Evolutionary conservation across 306 rosid genomes (phyloP), one percentile per base, ranked within the genome.

Genomic region (Styphnolobium japonicum): DNA sequence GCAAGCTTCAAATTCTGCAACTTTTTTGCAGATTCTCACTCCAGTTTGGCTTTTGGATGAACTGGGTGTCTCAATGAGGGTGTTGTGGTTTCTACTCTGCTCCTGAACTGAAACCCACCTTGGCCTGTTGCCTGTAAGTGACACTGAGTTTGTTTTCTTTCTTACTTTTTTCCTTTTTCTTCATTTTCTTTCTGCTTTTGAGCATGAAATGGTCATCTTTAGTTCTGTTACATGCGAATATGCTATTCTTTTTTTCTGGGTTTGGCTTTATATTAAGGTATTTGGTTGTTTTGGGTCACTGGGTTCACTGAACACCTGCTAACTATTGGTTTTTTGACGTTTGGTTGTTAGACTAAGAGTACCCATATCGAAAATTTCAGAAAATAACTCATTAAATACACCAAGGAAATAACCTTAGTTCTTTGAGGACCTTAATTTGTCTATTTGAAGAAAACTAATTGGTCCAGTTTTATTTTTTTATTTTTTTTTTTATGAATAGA

Each of bases 21-120:
- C 87, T 80, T 73, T 60, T 73, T 23, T 33, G 80, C 63, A 71
- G 70, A 68, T 74, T 77, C 76, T 82, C 80, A 14, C 77, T 80
- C 77, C 73, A 58, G 27, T 40, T 46, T 0, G 29, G 53, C 66
- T 27, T 40, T 69, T 45, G 25, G 76, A 15, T 81, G 67, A 57
- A 37, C 58, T 71, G 22, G 12, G 23, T 78, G 14, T 62, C 6
- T 65, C 79, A 43, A 61, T 81, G 87, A 87, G 62, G 45, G 22
- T 78, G 60, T 73, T 80, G 51, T 53, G 29, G 49, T 67, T 15
- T 15, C 18, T 69, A n/a, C 78, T 53, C 29, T 73, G n/a, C n/a
- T 64, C 67, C 37, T 66, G 11, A 46, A 39, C 71, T 66, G 25
- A 21, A 52, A n/a, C n/a, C 63, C 21, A 39, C 27, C 23, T 53